Conservation (phyloP, 257 asterid species). For the Cynanchum wilfordii region DNA sequence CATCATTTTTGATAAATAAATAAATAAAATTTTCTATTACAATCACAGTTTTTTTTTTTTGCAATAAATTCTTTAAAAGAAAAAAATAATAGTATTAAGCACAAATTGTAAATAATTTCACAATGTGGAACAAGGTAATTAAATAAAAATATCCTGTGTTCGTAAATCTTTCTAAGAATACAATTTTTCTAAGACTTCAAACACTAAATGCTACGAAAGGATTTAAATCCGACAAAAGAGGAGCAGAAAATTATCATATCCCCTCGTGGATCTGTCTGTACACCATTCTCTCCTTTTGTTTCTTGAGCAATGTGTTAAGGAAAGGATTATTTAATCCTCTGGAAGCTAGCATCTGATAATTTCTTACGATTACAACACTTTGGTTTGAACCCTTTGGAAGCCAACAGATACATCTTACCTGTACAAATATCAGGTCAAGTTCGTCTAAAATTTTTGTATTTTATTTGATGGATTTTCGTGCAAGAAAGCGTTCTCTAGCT, state of each 20-base stretch:
- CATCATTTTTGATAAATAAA: too few relatives aligned
- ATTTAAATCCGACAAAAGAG: neutral
- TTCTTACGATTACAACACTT: neutral
- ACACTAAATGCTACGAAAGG: neutral
- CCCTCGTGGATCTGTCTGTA: neutral
- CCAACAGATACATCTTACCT: neutral
- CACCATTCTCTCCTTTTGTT: neutral
- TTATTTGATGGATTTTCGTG: constrained; percentile 23
- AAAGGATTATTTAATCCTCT: neutral
- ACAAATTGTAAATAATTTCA: too few relatives aligned
- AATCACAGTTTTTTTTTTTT: too few relatives aligned
- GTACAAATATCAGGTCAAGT: neutral
- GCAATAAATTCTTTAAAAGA: too few relatives aligned
- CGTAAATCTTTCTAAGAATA: too few relatives aligned
- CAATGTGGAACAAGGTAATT: too few relatives aligned
- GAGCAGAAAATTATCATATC: neutral
- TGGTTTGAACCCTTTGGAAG: neutral
- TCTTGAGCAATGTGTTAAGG: too few relatives aligned
- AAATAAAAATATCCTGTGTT: too few relatives aligned
- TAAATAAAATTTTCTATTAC: too few relatives aligned
- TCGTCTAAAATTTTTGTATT: neutral
- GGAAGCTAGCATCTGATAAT: neutral
- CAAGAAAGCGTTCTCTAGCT: constrained; percentile 41
- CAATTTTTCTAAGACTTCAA: too few relatives aligned
- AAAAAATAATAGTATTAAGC: too few relatives aligned